Evolutionary conservation across 2,329 filamentous ascomycete genomes (phyloP).

Genomic region (Westerdykella sp.): DNA sequence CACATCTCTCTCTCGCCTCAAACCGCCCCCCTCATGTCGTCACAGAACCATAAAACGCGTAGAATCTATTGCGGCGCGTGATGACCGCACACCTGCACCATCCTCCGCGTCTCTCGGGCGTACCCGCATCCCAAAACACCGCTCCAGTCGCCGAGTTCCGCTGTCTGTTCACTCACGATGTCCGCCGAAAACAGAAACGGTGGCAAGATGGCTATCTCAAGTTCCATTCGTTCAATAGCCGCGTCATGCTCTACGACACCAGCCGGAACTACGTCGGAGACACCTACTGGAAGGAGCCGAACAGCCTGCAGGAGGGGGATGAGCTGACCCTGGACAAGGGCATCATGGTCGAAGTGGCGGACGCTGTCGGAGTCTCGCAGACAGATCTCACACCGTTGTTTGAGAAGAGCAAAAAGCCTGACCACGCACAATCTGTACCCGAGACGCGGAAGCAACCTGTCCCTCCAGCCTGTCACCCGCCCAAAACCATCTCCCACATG

Average conservation of each 20-base stretch:
- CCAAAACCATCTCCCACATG: conserved; percentile 33
- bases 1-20: not conserved
- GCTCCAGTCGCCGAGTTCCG: conserved; percentile 74
- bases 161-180: conserved; percentile 81
- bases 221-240: conserved; percentile 85
- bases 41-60: conserved; percentile 7
- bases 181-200: conserved; percentile 79
- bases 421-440: conserved; percentile 6
- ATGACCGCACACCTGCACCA: conserved; percentile 25
- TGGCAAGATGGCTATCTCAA: conserved; percentile 90
- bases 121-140: conserved; percentile 54
- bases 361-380: conserved; percentile 63
- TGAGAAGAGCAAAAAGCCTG: conserved; percentile 56
- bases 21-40: conserved; percentile 5
- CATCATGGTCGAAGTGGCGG: conserved; percentile 73
- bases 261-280: conserved; percentile 76
- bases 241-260: conserved; percentile 85
- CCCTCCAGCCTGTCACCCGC: conserved; percentile 1
- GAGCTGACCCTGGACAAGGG: conserved; percentile 73
- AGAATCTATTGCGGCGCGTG: conserved; percentile 1
- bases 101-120: conserved; percentile 20
- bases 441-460: not conserved
- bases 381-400: conserved; percentile 74
- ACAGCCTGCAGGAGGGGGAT: conserved; percentile 70
- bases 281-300: conserved; percentile 67